Evolutionary conservation across 2,329 filamentous ascomycete species (phyloP), one percentile per base, ranked within the genome.

Genomic region (Emydomyces testavorans): DNA sequence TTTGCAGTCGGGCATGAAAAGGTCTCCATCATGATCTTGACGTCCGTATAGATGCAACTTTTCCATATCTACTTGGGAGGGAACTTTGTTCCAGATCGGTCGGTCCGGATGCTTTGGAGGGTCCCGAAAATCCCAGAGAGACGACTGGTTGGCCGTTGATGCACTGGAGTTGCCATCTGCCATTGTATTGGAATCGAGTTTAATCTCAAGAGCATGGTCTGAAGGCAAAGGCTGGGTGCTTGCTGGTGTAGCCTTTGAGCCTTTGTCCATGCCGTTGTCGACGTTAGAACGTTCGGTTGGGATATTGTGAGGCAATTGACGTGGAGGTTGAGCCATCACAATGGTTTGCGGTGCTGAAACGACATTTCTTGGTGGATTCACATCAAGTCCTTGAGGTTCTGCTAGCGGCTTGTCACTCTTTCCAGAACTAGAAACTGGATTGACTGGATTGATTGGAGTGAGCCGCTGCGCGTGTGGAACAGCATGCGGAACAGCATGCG

Each of bases 1-100:
- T n/a, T 5, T 4, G 16, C 2, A n/a, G 15, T 43, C 23, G 2
- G 13, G 20, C 23, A 42, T 37, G 11, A 20, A 4, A 16, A 43
- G 29, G n/a, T 43, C 36, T 37, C 29, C 46, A 41, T 39, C 36
- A 16, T 18, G 4, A 16, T 48, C n/a, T n/a, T n/a, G n/a, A n/a
- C n/a, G n/a, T n/a, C n/a, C 41, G 2, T n/a, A 6, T 10, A 3
- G 6, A 21, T 21, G 18, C 16, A 21, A 2, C n/a, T 10, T 21
- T 38, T n/a, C n/a, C n/a, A n/a, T n/a, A n/a, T n/a, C n/a, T n/a
- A n/a, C n/a, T n/a, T n/a, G n/a, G n/a, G n/a, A n/a, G n/a, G n/a
- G n/a, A n/a, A n/a, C n/a, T n/a, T n/a, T n/a, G n/a, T n/a, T n/a
- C n/a, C n/a, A n/a, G n/a, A n/a, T n/a, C n/a, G n/a, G n/a, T n/a